phyloP scores from a whole-genome alignment of 2,329 filamentous ascomycete genomes.

The Fusarium coffeatum region DNA sequence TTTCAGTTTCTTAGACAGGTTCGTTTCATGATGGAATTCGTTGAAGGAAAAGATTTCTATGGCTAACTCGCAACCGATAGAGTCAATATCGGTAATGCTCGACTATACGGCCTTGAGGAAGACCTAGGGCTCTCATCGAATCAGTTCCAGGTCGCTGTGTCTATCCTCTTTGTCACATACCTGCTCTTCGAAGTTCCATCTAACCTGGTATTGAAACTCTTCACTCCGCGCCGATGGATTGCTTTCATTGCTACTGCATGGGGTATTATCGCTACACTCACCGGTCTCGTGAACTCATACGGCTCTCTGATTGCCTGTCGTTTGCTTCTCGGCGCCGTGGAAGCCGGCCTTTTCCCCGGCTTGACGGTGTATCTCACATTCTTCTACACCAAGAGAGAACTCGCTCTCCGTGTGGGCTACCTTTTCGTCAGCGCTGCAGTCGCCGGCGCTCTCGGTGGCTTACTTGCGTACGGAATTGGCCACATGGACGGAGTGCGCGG shows the following conservation, averaged over 20 bases:
- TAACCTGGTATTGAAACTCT: constrained; percentile 72
- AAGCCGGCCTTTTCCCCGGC: constrained; percentile 77
- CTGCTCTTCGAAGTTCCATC: constrained; percentile 71
- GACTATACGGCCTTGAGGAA: constrained; percentile 72
- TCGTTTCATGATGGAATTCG: constrained; percentile 54
- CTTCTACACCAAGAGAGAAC: constrained; percentile 80
- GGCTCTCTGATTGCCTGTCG: constrained; percentile 74
- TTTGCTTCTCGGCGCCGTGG: constrained; percentile 74
- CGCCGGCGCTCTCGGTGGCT: constrained; percentile 77
- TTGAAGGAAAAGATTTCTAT: not conserved
- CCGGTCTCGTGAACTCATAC: constrained; percentile 74
- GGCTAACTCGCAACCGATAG: constrained; percentile 47
- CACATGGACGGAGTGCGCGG: constrained; percentile 76
- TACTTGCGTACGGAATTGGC: constrained; percentile 79
- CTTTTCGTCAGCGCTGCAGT: constrained; percentile 78
- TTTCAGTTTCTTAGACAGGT: constrained; percentile 80
- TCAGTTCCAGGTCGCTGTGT: constrained; percentile 77
- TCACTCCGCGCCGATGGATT: constrained; percentile 72
- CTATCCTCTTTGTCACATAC: constrained; percentile 75
- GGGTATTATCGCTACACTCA: constrained; percentile 77
- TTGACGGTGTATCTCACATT: constrained; percentile 77
- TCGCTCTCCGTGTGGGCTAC: constrained; percentile 78
- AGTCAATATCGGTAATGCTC: constrained; percentile 80
- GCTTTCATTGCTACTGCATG: constrained; percentile 72
- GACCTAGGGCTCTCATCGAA: constrained; percentile 69